Base-by-base conservation (phyloP, 768 basidiomycete genomes). In the Paxillus rubicundulus region DNA sequence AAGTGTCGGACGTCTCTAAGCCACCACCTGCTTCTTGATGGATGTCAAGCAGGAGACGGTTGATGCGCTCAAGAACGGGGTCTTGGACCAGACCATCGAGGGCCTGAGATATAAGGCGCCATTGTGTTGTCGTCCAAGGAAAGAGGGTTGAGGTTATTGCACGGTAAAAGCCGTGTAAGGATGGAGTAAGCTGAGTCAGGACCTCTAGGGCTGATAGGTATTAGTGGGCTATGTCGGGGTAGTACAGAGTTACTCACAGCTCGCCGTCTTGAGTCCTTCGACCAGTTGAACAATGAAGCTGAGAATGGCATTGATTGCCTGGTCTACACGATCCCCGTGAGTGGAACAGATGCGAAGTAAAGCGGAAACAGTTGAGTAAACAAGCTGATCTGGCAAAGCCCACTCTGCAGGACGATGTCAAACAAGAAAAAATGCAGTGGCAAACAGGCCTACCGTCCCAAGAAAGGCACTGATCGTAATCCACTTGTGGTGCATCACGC, bases 381-480 rank as follows among this genome's bases (percentile, higher is more conserved):
- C 85, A 37, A 95, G 79, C 62, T 92, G 88, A 68, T 95, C 89
- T 34, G 92, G 86, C 30, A 91, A 76, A 3, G 91, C 80, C 91
- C 91, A 93, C 58, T 90, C 92, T 93, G 40, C n/a, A 34, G 27
- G 16, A 27, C 12, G 17, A 46, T n/a, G 18, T 56, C 14, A 61
- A 46, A 43, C 36, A 18, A 27, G 6, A 34, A 38, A 5, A 13
- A 12, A 20, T 20, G 5, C 16, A 37, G 24, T 38, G 24, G 18
- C 13, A 44, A 37, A 42, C 36, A 54, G 38, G 52, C 72, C 48
- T 61, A 92, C 91, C 88, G 60, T 84, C 79, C 92, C 92, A 94
- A 5, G 84, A 85, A 5, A 94, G 72, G 56, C 82, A 86, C 54
- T 73, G 77, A 66, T 91, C 91, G 58, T 91, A 93, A 65, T 92